These are phyloP conservation scores for Aureobasidium leucospermi DNA, from an alignment of 2,329 filamentous ascomycete species.

Conservation along the genomic window DNA sequence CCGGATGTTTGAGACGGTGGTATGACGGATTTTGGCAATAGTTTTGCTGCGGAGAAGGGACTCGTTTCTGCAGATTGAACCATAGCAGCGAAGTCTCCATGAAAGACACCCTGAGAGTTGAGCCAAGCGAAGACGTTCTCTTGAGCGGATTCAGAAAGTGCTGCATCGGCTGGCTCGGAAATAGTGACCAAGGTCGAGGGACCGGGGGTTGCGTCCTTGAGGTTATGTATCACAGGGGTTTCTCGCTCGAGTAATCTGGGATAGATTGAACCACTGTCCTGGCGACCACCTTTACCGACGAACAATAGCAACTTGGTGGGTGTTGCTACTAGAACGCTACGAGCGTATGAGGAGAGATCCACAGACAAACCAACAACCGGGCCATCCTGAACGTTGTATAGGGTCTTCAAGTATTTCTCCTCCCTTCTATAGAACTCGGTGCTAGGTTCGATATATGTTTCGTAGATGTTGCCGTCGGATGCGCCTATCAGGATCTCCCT, in stretches of 20 bases:
- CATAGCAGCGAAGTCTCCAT: slow-evolving; percentile 61
- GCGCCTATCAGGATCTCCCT: slow-evolving; percentile 88
- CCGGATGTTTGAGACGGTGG: slow-evolving; percentile 58
- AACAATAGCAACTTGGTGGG: slow-evolving; percentile 73
- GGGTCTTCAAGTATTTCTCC: slow-evolving; percentile 79
- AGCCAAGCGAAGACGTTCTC: slow-evolving; percentile 88
- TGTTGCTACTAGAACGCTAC: slow-evolving; percentile 74
- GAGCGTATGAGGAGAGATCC: slow-evolving; percentile 65
- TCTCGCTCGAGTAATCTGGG: slow-evolving; percentile 82
- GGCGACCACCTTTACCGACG: slow-evolving; percentile 65
- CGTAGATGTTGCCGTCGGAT: slow-evolving; percentile 90
- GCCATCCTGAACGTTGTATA: slow-evolving; percentile 77
- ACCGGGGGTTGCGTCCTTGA: slow-evolving; percentile 47
- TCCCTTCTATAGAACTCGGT: slow-evolving; percentile 93
- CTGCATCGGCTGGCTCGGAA: slow-evolving; percentile 58
- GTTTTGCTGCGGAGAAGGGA: slow-evolving; percentile 68
- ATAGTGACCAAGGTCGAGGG: slow-evolving; percentile 67
- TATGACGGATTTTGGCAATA: slow-evolving; percentile 68
- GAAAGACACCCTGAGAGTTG: slow-evolving; percentile 75
- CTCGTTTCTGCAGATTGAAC: slow-evolving; percentile 49
- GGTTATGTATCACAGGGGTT: slow-evolving; percentile 68
- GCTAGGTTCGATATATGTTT: slow-evolving; percentile 88
- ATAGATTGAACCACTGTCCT: slow-evolving; percentile 74
- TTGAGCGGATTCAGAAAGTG: slow-evolving; percentile 32
- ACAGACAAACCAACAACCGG: slow-evolving; percentile 81